phyloP scores from a whole-genome alignment of 345 rosid genomes.

The Aethionema arabicum region DNA sequence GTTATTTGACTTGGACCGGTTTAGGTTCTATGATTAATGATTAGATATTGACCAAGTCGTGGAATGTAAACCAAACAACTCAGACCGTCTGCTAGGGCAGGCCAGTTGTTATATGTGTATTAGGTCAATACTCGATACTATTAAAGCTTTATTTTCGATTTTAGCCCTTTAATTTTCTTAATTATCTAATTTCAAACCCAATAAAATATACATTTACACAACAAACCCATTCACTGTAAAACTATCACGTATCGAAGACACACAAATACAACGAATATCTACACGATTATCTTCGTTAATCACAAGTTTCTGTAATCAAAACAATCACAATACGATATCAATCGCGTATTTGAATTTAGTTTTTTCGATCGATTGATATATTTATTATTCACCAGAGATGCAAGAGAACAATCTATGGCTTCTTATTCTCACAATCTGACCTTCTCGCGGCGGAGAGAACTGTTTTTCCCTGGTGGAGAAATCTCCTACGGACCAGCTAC shows the following conservation, averaged over 20 bases:
- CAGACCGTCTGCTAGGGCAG: too few species aligned
- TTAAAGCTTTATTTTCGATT: slow-evolving; percentile 1
- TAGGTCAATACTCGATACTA: slow-evolving; percentile 8
- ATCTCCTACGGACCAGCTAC: slow-evolving; percentile 55
- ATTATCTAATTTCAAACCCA: slow-evolving; percentile 10
- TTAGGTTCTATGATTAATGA: too few species aligned
- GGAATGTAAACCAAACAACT: too few species aligned
- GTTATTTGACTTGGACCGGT: too few species aligned
- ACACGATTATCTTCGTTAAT: neutral
- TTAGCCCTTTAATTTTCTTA: slow-evolving; percentile 15
- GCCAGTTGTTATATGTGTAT: neutral
- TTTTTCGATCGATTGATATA: slow-evolving; percentile 18
- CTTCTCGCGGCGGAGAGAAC: slow-evolving; percentile 27
- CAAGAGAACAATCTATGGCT: slow-evolving; percentile 70
- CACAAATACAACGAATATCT: slow-evolving; percentile 20
- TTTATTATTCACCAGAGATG: slow-evolving; percentile 34
- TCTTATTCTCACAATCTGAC: slow-evolving; percentile 55
- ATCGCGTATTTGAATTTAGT: neutral
- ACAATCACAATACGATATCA: slow-evolving; percentile 3
- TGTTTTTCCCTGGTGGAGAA: slow-evolving; percentile 29
- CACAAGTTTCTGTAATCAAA: neutral
- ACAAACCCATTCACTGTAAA: slow-evolving; percentile 10
- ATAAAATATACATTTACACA: neutral
- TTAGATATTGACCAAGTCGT: too few species aligned
- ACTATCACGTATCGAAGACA: slow-evolving; percentile 6